Evolutionary conservation across 352 stramenopile species (phyloP).

Genomic region (Globisporangium spiculum): DNA sequence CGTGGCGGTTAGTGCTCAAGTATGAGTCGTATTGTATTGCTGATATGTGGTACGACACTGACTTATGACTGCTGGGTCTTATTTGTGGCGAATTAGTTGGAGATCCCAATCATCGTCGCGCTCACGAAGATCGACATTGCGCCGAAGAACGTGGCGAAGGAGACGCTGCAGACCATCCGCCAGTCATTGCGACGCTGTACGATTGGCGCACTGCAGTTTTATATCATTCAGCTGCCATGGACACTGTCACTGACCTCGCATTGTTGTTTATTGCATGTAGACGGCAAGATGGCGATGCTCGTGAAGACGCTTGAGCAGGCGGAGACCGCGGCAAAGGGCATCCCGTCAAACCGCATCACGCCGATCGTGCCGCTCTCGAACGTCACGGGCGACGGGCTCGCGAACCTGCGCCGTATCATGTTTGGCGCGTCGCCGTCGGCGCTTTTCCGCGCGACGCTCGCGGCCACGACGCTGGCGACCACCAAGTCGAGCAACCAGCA

Average conservation of each 20-base stretch:
- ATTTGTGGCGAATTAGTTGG: conserved; percentile 39
- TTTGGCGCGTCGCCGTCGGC: conserved; percentile 63
- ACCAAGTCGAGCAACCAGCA: conserved; percentile 60
- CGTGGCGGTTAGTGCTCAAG: conserved; percentile 53
- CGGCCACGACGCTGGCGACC: conserved; percentile 50
- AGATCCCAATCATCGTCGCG: conserved; percentile 93
- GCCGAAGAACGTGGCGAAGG: conserved; percentile 90
- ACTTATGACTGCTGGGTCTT: conserved; percentile 1
- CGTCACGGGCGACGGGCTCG: conserved; percentile 94
- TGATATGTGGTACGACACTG: neutral
- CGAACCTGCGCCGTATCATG: conserved; percentile 74
- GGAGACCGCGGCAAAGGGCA: conserved; percentile 80
- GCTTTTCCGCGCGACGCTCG: conserved; percentile 72
- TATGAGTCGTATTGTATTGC: neutral
- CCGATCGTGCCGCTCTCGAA: conserved; percentile 97
- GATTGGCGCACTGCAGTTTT: neutral
- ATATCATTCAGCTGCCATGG: neutral
- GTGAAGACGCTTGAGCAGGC: conserved; percentile 89
- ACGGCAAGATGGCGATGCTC: conserved; percentile 93
- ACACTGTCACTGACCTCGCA: neutral
- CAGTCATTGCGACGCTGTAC: conserved; percentile 82
- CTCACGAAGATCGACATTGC: conserved; percentile 95
- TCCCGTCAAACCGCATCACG: conserved; percentile 91
- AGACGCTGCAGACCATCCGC: conserved; percentile 88
- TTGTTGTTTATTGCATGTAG: conserved; percentile 27